Base-by-base conservation (phyloP, 2,329 filamentous ascomycete species). In the Fusarium mexicanum region DNA sequence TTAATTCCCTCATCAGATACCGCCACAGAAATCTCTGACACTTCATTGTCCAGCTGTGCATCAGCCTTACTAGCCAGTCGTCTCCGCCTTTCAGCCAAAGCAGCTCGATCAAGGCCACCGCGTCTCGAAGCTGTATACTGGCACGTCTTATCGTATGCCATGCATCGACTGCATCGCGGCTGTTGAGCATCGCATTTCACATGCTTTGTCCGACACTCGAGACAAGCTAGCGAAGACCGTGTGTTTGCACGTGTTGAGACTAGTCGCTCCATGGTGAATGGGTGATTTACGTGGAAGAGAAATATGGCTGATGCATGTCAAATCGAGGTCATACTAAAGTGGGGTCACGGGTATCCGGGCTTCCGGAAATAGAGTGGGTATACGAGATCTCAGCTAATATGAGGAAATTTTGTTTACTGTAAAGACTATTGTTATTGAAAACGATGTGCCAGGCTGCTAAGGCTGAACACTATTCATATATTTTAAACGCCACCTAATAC, bases 141-240 rank as follows among this genome's bases (percentile, higher is more conserved):
- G 67, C 87, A 89, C 6, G 84, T 80, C 33, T 84, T 84, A 14
- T 81, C 80, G 48, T 85, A 83, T 16, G 81, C 78, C 33, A 75
- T 73, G 73, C 87, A 89, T 61, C 87, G 81, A 14, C 73, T 79
- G 67, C 87, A 88, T 54, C 81, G 83, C 10, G 87, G 86, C 22
- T 84, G 82, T 37, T 83, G 83, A 18, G 85, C 87, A 74, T 88
- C 86, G 76, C 87, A 89, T 73, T 88, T 88, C 41, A 88, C 77
- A 76, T 89, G 87, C 40, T 86, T 81, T 29, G 81, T 85, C 26
- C 87, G 84, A 67, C 87, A 89, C 35, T 85, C 84, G 16, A 88
- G 84, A 75, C 87, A 89, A 20, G 87, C 87, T 60, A 85, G 72
- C 6, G 80, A 83, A 4, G 75, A 73, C 9, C 75, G 71, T 14